A percentile compares a stretch with the other conserved stretches of the same genome.
phyloP scores from a whole-genome alignment of 306 rosid genomes.

The Medicago arabica region DNA sequence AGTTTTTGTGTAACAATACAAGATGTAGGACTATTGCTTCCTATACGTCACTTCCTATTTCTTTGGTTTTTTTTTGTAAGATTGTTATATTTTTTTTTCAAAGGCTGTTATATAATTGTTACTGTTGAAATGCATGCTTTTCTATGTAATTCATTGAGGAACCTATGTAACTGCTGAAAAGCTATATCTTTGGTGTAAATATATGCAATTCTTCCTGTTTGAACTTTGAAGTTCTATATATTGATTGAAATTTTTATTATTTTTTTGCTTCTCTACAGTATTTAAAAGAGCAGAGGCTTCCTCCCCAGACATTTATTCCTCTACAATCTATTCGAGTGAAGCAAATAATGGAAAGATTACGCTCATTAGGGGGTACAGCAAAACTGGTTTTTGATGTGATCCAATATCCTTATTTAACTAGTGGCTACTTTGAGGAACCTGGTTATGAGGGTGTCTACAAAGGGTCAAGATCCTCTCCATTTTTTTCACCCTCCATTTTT shows the following conservation, averaged over 20 bases:
- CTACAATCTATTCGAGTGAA: constrained; percentile 93
- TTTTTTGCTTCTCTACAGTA: constrained; percentile 65
- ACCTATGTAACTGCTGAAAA: background rate
- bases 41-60: constrained; percentile 25
- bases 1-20: constrained; percentile 6
- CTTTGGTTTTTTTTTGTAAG: background rate
- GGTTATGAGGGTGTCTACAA: background rate
- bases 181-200: constrained; percentile 26
- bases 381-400: constrained; percentile 90
- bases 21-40: constrained; percentile 14
- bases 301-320: constrained; percentile 99
- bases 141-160: too few species aligned
- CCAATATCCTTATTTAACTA: constrained; percentile 81
- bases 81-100: background rate
- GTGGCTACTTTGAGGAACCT: constrained; percentile 35
- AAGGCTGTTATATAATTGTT: background rate
- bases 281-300: constrained; percentile 99
- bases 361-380: constrained; percentile 83
- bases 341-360: constrained; percentile 92
- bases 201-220: constrained; percentile 25
- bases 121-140: background rate
- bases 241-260: constrained; percentile 27
- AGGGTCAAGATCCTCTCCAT: too few species aligned
- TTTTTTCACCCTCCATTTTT: too few species aligned
- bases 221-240: constrained; percentile 26